Evolutionary conservation across 441 rosid species (phyloP).

Genomic region (Arabidopsis lyrata): DNA sequence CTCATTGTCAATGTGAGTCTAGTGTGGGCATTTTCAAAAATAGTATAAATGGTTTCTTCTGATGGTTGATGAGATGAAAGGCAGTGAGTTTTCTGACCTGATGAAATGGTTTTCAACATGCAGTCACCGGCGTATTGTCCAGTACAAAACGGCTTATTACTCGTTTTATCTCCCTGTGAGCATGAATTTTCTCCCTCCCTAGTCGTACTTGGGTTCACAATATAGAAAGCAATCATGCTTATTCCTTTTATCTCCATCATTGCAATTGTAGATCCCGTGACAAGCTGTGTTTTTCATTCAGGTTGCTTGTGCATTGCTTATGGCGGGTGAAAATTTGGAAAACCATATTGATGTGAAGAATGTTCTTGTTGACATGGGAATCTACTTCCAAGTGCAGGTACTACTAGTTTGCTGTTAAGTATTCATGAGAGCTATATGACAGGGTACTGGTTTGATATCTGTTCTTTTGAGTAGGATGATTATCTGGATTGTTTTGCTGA

Average conservation of each 20-base stretch:
- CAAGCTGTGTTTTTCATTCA: conserved; percentile 28
- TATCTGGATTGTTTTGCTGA: conserved; percentile 89
- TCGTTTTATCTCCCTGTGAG: conserved; percentile 96
- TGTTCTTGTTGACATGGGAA: conserved; percentile 87
- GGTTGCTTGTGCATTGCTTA: conserved; percentile 87
- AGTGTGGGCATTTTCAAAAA: not conserved
- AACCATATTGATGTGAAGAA: conserved; percentile 73
- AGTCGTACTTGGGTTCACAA: conserved; percentile 16
- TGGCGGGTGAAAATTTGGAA: conserved; percentile 83
- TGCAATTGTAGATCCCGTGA: conserved; percentile 19
- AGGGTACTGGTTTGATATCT: not conserved
- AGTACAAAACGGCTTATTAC: conserved; percentile 86
- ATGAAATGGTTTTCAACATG: conserved; percentile 43
- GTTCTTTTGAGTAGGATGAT: conserved; percentile 65
- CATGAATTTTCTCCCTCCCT: conserved; percentile 29
- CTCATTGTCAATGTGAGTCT: conserved; percentile 71
- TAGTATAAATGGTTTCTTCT: not conserved
- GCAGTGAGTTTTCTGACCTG: conserved; percentile 1
- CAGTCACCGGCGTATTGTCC: conserved; percentile 85
- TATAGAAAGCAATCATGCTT: not conserved
- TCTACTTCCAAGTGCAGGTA: conserved; percentile 90
- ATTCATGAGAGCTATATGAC: conserved; percentile 17
- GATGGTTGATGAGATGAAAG: not conserved
- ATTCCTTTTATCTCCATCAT: not conserved
- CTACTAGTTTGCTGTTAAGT: conserved; percentile 11